These are phyloP conservation scores for Osmanthus fragrans DNA, from an alignment of 257 asterid genomes.

Conservation along the genomic window DNA sequence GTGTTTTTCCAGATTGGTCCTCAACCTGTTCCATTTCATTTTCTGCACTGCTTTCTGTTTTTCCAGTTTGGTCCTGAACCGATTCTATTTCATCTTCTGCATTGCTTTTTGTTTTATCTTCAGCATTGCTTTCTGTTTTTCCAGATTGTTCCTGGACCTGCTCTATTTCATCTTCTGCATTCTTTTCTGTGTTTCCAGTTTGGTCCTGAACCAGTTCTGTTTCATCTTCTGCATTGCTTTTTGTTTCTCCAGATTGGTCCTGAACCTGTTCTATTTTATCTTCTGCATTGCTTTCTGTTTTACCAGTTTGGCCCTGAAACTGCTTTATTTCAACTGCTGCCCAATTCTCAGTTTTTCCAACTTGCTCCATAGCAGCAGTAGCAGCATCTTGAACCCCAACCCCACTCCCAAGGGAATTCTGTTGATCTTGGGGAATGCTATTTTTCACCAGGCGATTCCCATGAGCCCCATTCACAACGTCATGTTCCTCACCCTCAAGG, in stretches of 20 bases:
- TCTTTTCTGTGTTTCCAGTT: not conserved
- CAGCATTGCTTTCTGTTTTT: not conserved
- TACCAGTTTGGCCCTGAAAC: not conserved
- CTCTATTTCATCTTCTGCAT: conserved; percentile 8
- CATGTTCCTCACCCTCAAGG: conserved; percentile 13
- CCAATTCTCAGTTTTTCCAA: not conserved
- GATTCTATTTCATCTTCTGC: conserved; percentile 8
- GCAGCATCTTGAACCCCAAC: not conserved
- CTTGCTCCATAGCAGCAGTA: not conserved
- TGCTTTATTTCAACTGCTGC: conserved; percentile 17
- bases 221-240: conserved; percentile 5
- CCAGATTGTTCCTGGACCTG: not conserved
- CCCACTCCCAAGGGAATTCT: conserved; percentile 15
- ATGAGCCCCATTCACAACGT: conserved; percentile 4
- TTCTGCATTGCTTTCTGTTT: not conserved
- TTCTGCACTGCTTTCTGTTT: not conserved
- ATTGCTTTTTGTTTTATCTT: not conserved
- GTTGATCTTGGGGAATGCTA: conserved; percentile 4
- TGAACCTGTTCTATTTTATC: conserved; percentile 4
- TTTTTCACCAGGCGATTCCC: conserved; percentile 14
- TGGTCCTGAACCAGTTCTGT: conserved; percentile 2
- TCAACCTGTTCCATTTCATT: conserved; percentile 5
- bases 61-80: not conserved
- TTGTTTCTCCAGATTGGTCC: not conserved
- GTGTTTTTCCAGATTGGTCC: not conserved